Base-by-base conservation (phyloP, 148 eudicot genomes). In the Cornus suecica region DNA sequence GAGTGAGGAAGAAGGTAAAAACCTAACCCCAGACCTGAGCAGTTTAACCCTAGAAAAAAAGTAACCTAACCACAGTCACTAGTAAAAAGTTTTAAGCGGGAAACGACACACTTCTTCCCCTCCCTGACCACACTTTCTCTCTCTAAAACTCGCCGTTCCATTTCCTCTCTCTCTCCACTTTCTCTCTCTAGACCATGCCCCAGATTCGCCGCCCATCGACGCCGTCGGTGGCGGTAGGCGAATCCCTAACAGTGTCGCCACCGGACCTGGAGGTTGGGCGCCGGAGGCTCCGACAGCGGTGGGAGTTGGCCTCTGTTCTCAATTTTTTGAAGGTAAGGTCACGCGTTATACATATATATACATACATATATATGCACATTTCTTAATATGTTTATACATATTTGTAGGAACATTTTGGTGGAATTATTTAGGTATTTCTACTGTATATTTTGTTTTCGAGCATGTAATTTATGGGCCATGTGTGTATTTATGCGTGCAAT, bases 271-370 rank as follows among this genome's bases (percentile, higher is more conserved):
- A 86, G 30, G 18, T 66, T 56, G 74, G 75, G 29, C 80, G 82
- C 69, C 75, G 28, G 5, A 54, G 54, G 75, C 97, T 92, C 45
- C 92, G 97, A 6, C 76, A 65, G 16, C 85, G 90, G 8, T 92
- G 94, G 92, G 97, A 92, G 84, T 74, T 92, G n/a, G 97, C 97
- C 0, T 88, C 94, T 28, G 90, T 92, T 41, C 89, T 92, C 66
- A 83, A 92, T 76, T 92, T 92, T 65, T 58, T 58, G 24, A 58
- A n/a, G 22, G 62, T 58, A 58, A 58, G 62, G 6, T 58, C 18
- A 22, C 62, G 24, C 1, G 20, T 18, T 58, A 31, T 54, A 61
- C 37, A 5, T 14, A n/a, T 27, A 28, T 11, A 10, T 72, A 1
- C 24, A 58, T 58, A 1, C 3, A 56, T 56, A 2, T 18, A 58